Evolutionary conservation across 768 basidiomycete species (phyloP), one percentile per base, ranked within the genome.

Genomic region (Gelatoporia subvermispora): DNA sequence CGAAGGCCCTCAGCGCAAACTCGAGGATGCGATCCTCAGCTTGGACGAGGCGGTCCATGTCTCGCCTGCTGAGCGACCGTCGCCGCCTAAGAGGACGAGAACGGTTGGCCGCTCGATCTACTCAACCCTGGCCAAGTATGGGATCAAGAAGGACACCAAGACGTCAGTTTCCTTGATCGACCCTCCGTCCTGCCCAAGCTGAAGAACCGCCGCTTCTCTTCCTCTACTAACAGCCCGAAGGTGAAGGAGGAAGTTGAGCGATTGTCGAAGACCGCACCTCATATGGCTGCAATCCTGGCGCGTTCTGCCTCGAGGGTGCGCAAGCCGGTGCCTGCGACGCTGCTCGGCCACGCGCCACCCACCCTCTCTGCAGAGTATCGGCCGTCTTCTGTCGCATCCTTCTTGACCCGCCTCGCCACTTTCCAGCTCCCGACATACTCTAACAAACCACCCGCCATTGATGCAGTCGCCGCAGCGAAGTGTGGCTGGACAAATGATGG

Each of bases 401-500:
- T 92, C 59, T 67, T 93, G 21, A 71, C 77, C 15, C 85, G 89
- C 37, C 77, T 93, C 1, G 70, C 79, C 1, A 89, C 89, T 1
- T 93, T 77, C 66, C 91, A 84, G 62, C 75, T 92, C 23, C 68
- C 84, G 10, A 91, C 89, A 0, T 93, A 90, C 58, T 74, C 84
- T 16, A 87, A 85, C 54, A 92, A 92, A 62, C 87, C 88, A 0
- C 47, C 78, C 0, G 70, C 72, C 9, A 82, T 91, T 23, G 80
- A 92, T 48, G 83, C 88, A 1, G 87, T 91, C 13, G 82, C 88
- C 16, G 88, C 89, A 2, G 74, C 88, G 0, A 87, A 79, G 63
- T 88, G 85, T 60, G 89, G 89, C 2, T 93, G 89, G 89, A 70
- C 77, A 20, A 92, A 92, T 52, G 82, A 89, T 44, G 86, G 87